Base-by-base conservation (phyloP, 805 yeast genomes). In the Candida tibetensis region DNA sequence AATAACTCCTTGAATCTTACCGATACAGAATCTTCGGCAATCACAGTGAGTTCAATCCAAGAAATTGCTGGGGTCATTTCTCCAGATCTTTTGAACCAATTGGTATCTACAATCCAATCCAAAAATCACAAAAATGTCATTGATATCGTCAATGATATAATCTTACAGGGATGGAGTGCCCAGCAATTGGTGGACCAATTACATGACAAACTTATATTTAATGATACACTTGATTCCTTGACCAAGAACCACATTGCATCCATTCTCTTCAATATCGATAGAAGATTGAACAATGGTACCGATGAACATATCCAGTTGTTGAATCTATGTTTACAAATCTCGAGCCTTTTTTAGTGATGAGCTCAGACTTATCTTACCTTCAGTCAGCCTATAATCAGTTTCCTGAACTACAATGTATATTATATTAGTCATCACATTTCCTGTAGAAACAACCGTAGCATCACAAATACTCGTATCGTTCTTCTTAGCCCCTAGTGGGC, bases 291-390 rank as follows among this genome's bases (percentile, higher is more conserved):
- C 37, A 87, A 81, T 53, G 99, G 99, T 12, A 78, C 95, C 3
- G 95, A 89, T 52, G 99, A 91, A 57, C 87, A 85, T 42, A 65
- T 91, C 19, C 95, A 86, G 51, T 53, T 93, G 16, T 70, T 91
- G 47, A 84, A 85, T 49, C 68, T 88, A 47, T 56, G 60, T 35
- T 50, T 69, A 41, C 61, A 60, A 43, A 42, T 67, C 0, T 45
- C 70, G 5, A 47, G 25, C 25, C 10, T 21, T 7, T 10, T 21
- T 10, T 21, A 21, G 25, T 7, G 25, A n/a, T n/a, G n/a, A n/a
- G n/a, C n/a, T n/a, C n/a, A n/a, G n/a, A n/a, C n/a, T n/a, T n/a
- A n/a, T n/a, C n/a, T n/a, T n/a, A n/a, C n/a, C n/a, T n/a, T n/a
- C n/a, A n/a, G n/a, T n/a, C n/a, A n/a, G n/a, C n/a, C n/a, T n/a